Evolutionary conservation across 371 early-diverging fungal species (phyloP).

Genomic region (Actinomortierella ambigua): DNA sequence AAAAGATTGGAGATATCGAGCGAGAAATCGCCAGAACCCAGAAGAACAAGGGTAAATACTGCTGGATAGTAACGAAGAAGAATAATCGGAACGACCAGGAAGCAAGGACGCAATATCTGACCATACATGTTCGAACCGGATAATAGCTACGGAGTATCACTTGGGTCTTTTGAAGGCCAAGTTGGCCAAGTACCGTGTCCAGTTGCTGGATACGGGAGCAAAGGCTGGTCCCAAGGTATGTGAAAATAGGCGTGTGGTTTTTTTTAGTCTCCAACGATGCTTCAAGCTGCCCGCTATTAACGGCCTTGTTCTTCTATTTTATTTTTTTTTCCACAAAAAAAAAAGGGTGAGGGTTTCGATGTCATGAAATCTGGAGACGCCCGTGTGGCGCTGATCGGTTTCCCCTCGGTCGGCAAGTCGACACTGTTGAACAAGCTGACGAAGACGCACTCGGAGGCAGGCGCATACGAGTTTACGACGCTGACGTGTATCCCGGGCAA

Average conservation of each 20-base stretch:
- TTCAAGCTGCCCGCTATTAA: slow-evolving; percentile 6
- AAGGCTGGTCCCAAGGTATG: slow-evolving; percentile 84
- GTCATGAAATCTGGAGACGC: slow-evolving; percentile 99
- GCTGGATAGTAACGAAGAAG: neutral
- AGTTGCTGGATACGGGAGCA: slow-evolving; percentile 89
- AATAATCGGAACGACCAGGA: too few species aligned
- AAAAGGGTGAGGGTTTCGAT: slow-evolving; percentile 95
- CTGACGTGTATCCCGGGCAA: slow-evolving; percentile 98
- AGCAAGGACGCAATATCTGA: too few species aligned
- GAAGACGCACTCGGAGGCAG: slow-evolving; percentile 93
- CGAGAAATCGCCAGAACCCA: slow-evolving; percentile 75
- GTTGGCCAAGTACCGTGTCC: slow-evolving; percentile 93
- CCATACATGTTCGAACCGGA: neutral
- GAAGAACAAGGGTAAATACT: slow-evolving; percentile 68
- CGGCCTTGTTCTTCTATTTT: slow-evolving; percentile 8
- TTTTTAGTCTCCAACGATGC: slow-evolving; percentile 10
- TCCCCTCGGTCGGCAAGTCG: slow-evolving; percentile 99
- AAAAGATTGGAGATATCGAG: slow-evolving; percentile 83
- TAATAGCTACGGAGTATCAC: slow-evolving; percentile 93
- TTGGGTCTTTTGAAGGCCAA: slow-evolving; percentile 99
- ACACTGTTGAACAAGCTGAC: slow-evolving; percentile 97
- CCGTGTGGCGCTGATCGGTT: slow-evolving; percentile 98
- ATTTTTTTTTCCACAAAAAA: neutral
- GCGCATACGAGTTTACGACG: slow-evolving; percentile 99
- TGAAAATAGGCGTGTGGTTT: slow-evolving; percentile 3